Evolutionary conservation across 768 basidiomycete genomes (phyloP), one percentile per base, ranked within the genome.

Genomic region (Chalciporus pseudorubinellus): DNA sequence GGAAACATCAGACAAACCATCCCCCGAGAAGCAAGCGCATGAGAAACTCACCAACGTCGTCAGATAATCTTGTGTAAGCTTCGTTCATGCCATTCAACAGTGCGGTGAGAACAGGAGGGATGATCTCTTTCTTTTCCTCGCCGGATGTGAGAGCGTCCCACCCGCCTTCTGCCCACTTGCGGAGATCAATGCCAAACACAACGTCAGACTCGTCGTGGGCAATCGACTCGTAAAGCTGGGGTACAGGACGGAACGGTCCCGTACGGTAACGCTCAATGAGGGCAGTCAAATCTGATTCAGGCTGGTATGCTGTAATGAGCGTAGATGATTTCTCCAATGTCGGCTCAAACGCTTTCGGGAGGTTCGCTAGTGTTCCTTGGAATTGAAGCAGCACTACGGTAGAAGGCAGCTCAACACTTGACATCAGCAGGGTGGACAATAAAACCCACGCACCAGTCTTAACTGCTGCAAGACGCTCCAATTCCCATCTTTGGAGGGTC

Each of bases 221-320:
- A 28, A 93, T 79, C 4, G 86, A 87, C 64, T 95, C 92, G 69
- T 92, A 98, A 10, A 94, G 74, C 48, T 92, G 91, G 0, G 95
- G 81, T 33, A 74, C 75, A 0, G 95, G 95, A 36, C 88, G 78
- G 84, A 97, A 98, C 0, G 94, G 89, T 1, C 95, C 95, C 1
- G 93, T 95, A 48, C 95, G 83, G 66, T 93, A 92, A 11, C 90
- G 86, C 67, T 97, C 94, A 54, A 97, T 93, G 44, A 95, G 79
- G 10, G 89, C 92, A 12, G 74, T 84, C 47, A 95, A 70, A 72
- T 94, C 94, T 1, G 84, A 83, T 55, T 97, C 93, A 3, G 94
- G 93, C 54, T 93, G 86, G 69, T 84, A 97, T 1, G 91, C 81
- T 28, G 90, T 81, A 56, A 95, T 79, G 43, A 93, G 78, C 1